These are phyloP conservation scores for Liquidambar formosana DNA, from an alignment of 164 flowering plant genomes.

Conservation along the genomic window DNA sequence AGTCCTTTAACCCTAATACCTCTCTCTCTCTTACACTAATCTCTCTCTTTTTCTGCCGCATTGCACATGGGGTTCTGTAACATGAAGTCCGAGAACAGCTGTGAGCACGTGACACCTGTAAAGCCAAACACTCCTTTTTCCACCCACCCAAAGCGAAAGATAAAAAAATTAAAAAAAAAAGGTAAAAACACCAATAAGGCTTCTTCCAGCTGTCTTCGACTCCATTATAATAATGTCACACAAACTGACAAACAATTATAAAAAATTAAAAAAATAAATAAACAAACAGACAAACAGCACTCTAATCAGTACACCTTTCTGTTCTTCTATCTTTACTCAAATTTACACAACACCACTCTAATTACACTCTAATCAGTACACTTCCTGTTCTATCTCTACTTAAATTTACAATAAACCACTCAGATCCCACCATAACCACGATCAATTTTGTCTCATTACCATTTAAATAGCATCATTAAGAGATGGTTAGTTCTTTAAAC, in stretches of 20 bases:
- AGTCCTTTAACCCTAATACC: too few relatives aligned
- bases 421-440: too few relatives aligned
- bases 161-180: too few relatives aligned
- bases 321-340: background rate
- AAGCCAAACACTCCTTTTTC: background rate
- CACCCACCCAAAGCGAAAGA: background rate
- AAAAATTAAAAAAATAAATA: too few relatives aligned
- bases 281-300: too few relatives aligned
- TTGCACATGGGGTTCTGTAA: background rate
- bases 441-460: too few relatives aligned
- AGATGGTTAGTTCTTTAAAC: background rate
- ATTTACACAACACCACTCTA: too few relatives aligned
- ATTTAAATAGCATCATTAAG: background rate
- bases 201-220: background rate
- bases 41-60: background rate
- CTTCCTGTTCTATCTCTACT: too few relatives aligned
- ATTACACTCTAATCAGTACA: too few relatives aligned
- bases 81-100: background rate
- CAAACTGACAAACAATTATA: background rate
- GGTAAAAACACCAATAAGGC: background rate
- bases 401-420: too few relatives aligned
- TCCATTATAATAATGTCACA: background rate
- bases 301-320: background rate
- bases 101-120: background rate
- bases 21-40: too few relatives aligned